Evolutionary conservation across 495 filamentous ascomycete species (phyloP), one percentile per base, ranked within the genome.

Genomic region (Chlorociboria aeruginascens): DNA sequence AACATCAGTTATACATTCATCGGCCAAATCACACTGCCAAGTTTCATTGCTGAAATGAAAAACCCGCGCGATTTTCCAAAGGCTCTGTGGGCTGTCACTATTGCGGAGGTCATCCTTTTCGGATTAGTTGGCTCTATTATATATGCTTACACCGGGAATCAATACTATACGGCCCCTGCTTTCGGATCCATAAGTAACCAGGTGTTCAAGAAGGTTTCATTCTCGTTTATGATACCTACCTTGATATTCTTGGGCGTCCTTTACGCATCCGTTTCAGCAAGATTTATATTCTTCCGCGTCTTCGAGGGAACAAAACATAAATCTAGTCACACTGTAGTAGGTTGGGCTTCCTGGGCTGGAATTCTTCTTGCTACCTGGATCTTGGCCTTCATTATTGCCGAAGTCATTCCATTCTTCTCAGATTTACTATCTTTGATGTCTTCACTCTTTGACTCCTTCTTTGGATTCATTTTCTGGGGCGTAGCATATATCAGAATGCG

Each of bases 1-100:
- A 94, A 94, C 62, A 93, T 94, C 58, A 79, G 76, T 63, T 94
- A 92, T 63, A 94, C 87, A 7, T 92, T 94, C 64, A 92, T 94
- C 53, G 87, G 87, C 3, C 87, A 94, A 61, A 94, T 94, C 62
- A 94, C 87, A 0, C 70, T 94, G 20, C 87, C 87, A 2, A 85
- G 80, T 56, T 94, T 94, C 69, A 94, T 94, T 52, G 87, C 87
- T 4, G 87, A 94, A 61, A 94, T 94, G 87, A 80, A 77, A 59
- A 75, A 92, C 32, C 87, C 87, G 0, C 73, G 71, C 48, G 87
- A 94, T 52, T 94, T 94, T 62, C 87, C 85, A 59, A 93, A 93
- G 63, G 86, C 87, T 17, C 72, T 94, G 2, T 92, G 85, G 69
- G 84, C 79, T 14, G 86, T 90, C 47, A 92, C 87, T 32, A 85